Base-by-base conservation (phyloP, 73 alveolate species). In the Strombidium stylifer region DNA sequence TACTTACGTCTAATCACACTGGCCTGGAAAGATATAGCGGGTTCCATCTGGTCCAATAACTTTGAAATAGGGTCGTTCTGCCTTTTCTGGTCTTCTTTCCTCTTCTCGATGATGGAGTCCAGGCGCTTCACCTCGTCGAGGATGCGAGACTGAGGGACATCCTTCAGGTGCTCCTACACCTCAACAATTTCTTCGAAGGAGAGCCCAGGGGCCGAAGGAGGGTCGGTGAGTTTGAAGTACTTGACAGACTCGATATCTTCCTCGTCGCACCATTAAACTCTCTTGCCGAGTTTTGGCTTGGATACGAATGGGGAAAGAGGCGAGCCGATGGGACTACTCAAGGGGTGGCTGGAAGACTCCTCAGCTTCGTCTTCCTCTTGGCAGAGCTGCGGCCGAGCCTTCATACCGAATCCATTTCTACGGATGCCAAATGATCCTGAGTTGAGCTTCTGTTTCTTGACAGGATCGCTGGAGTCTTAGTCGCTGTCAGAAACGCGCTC, bases 191-290 rank as follows among this genome's bases (percentile, higher is more conserved):
- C 82, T 14, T 69, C 72, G 3, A 21, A 28, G 25, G 48, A 31
- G 14, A 69, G 72, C 12, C 82, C 82, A 2, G 62, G 61, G 3
- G 86, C 86, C 46, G 49, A 45, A 20, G 86, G 86, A 60, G 36
- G 69, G 36, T 73, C 86, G 31, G 48, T 62, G 67, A 39, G 30
- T 18, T 62, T 59, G 58, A 73, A 73, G 73, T 30, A 49, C 52
- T 73, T 73, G 10, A 61, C 52, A 3, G 20, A 11, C 48, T 73
- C 86, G 14, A 73, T 14, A 16, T 35, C 32, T 16, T 73, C 86
- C 3, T 47, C 69, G n/a, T 56, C 55, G 37, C 26, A 14, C 78
- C 75, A 73, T 35, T 39, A 47, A 25, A 59, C 76, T 6, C 62
- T n/a, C 18, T 61, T 62, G 24, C 48, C 60, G 40, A 41, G 58